phyloP scores from a whole-genome alignment of 192 early-diverging fungal species.

The Paraglomus brasilianum region DNA sequence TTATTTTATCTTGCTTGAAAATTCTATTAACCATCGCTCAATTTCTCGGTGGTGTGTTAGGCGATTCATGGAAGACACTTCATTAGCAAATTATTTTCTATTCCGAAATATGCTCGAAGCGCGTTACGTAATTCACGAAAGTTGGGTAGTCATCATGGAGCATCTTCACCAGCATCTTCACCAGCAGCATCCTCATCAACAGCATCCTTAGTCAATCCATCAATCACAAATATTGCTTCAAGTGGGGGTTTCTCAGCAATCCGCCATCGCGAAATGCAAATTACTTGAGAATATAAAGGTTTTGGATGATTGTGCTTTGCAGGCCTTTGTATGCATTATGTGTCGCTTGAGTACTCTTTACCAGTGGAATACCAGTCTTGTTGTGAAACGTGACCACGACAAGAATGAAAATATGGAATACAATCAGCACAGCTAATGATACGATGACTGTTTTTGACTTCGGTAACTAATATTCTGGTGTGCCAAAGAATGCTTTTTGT shows the following conservation, averaged over 20 bases:
- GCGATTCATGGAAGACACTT: slow-evolving; percentile 68
- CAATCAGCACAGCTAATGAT: slow-evolving; percentile 36
- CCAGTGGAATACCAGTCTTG: slow-evolving; percentile 50
- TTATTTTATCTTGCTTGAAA: slow-evolving; percentile 70
- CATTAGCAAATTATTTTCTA: slow-evolving; percentile 82
- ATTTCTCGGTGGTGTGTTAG: slow-evolving; percentile 54
- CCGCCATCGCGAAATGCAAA: slow-evolving; percentile 44
- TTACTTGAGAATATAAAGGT: slow-evolving; percentile 58
- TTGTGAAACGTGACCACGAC: too few relatives aligned
- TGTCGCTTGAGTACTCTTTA: slow-evolving; percentile 62
- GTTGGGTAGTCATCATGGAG: slow-evolving; percentile 32
- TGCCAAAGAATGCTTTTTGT: background rate
- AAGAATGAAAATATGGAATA: slow-evolving; percentile 33
- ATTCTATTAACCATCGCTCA: slow-evolving; percentile 69
- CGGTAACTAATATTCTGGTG: too few relatives aligned
- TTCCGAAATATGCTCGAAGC: slow-evolving; percentile 48
- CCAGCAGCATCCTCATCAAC: background rate
- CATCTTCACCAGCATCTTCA: slow-evolving; percentile 24
- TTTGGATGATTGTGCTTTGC: slow-evolving; percentile 58
- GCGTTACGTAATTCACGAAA: slow-evolving; percentile 40
- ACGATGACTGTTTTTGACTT: slow-evolving; percentile 40
- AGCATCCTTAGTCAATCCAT: too few relatives aligned
- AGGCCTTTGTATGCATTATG: slow-evolving; percentile 64
- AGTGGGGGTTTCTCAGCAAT: too few relatives aligned
- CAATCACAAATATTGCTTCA: too few relatives aligned